Conservation (phyloP, 768 basidiomycete species). For the Tricholoma saponaceum region DNA sequence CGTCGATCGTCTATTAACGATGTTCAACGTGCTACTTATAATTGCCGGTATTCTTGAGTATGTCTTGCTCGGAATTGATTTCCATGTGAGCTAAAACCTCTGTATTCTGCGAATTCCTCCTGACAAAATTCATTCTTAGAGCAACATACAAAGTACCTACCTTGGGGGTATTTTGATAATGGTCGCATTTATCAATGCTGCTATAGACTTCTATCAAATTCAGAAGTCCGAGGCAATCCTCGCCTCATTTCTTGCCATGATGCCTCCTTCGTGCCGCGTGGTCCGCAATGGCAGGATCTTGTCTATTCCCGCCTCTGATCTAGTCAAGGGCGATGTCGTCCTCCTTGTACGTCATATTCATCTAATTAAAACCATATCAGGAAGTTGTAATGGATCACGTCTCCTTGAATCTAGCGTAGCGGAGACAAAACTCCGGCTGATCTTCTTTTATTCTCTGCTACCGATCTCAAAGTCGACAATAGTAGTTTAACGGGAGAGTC, state of each 20-base stretch:
- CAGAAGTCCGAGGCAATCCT: conserved; percentile 74
- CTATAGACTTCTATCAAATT: conserved; percentile 68
- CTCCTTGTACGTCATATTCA: conserved; percentile 41
- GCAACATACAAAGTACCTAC: conserved; percentile 63
- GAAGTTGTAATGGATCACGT: neutral
- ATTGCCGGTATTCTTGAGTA: conserved; percentile 65
- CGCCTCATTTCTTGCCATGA: conserved; percentile 71
- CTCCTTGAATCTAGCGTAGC: conserved; percentile 37
- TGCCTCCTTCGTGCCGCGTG: conserved; percentile 63
- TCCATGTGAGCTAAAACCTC: conserved; percentile 35
- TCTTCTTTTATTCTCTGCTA: conserved; percentile 52
- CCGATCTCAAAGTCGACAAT: conserved; percentile 68
- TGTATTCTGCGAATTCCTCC: conserved; percentile 3
- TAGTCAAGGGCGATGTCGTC: conserved; percentile 67
- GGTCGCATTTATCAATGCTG: conserved; percentile 66
- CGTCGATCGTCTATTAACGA: conserved; percentile 55
- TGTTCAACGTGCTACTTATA: conserved; percentile 68
- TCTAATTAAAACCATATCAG: neutral
- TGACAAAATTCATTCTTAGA: conserved; percentile 26
- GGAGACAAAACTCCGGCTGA: conserved; percentile 75
- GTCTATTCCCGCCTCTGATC: conserved; percentile 53
- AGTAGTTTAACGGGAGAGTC: conserved; percentile 70
- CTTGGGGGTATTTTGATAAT: conserved; percentile 65
- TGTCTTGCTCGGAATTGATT: conserved; percentile 57
- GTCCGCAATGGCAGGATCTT: conserved; percentile 53